A percentile compares a stretch with the other conserved stretches of the same genome.
Evolutionary conservation across 257 asterid genomes (phyloP).

Genomic region (Salvia miltiorrhiza): DNA sequence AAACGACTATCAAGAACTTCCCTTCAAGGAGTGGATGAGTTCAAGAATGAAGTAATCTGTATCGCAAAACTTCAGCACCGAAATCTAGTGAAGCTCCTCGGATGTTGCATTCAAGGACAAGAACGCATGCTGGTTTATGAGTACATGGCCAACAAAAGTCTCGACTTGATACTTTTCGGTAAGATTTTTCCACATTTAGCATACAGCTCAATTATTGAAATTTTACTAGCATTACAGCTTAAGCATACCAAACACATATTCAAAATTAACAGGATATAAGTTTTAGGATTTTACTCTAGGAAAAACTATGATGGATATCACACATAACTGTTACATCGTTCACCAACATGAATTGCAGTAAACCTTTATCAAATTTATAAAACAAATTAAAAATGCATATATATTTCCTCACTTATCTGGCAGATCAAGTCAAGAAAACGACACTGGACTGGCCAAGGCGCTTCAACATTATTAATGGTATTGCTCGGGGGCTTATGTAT

Average conservation of each 20-base stretch:
- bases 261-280: too few species aligned
- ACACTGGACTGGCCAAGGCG: conserved; percentile 48
- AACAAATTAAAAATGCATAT: too few species aligned
- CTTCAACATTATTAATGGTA: conserved; percentile 34
- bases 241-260: too few species aligned
- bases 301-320: too few species aligned
- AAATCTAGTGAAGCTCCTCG: conserved; percentile 42
- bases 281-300: too few species aligned
- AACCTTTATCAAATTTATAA: too few species aligned
- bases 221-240: too few species aligned
- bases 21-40: conserved; percentile 36
- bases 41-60: conserved; percentile 39
- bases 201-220: too few species aligned
- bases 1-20: conserved; percentile 35
- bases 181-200: neutral
- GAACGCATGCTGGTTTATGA: conserved; percentile 39
- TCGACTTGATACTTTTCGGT: conserved; percentile 34
- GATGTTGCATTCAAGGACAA: conserved; percentile 35
- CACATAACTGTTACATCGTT: too few species aligned
- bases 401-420: neutral
- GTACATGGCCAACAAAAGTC: conserved; percentile 30
- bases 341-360: too few species aligned
- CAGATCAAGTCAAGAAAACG: conserved; percentile 22
- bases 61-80: conserved; percentile 46
- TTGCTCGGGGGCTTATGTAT: conserved; percentile 48